Base-by-base conservation (phyloP, 1,284 basidiomycete species). In the Moesziomyces sp. region DNA sequence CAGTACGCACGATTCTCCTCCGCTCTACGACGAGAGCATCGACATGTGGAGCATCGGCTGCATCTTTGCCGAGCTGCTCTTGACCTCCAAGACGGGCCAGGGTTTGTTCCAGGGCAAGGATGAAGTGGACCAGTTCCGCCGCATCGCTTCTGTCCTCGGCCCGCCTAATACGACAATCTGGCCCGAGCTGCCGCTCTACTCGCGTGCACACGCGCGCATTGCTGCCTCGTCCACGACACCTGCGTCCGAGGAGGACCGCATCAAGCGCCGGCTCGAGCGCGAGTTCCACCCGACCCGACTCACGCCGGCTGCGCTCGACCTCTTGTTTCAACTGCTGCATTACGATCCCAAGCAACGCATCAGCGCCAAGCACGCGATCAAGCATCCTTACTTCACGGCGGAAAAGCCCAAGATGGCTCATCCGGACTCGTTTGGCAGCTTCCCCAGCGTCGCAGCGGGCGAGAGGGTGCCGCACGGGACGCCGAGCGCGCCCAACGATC, bases 331-430 rank as follows among this genome's bases (percentile, higher is more conserved):
- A 18, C 83, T 99, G 42, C 86, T 99, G 65, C 90, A 91, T 14
- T 99, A 97, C 82, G 93, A 99, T 83, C 96, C 97, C 0, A 88
- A 89, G 16, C 86, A 89, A 65, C 88, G 97, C 46, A 92, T 97
- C 58, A 89, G 89, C 38, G 95, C 96, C 0, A 92, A 92, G 62
- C 92, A 94, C 68, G 97, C 94, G 3, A 84, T 94, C 45, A 88
- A 90, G 71, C 97, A 99, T 86, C 90, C 91, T 2, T 99, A 95
- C 85, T 99, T 99, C 84, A 89, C 86, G 4, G 28, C 77, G 5
- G 97, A 99, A 85, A 91, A 92, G 0, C 97, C 97, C 0, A 85
- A 92, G 43, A 96, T 97, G 0, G 98, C 99, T 80, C 96, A 99
- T 84, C 93, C 94, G n/a, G 94, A 97, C 81, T 86, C 96, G 56